phyloP scores from a whole-genome alignment of 2,329 filamentous ascomycete genomes.

The Cladosporium austrohemisphaericum region DNA sequence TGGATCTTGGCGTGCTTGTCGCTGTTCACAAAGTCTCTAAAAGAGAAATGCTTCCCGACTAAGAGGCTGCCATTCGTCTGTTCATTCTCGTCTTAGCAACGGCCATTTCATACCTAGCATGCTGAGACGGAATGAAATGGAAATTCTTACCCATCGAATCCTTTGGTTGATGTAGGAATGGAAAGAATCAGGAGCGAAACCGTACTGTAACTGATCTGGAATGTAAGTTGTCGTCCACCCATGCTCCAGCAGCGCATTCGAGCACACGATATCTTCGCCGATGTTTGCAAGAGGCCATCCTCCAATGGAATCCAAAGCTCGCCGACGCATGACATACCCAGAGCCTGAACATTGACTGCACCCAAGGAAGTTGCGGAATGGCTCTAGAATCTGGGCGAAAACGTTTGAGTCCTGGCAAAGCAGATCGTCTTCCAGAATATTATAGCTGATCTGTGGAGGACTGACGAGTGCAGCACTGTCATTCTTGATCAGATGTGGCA shows the following conservation, averaged over 20 bases:
- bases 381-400: background rate
- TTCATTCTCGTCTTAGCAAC: background rate
- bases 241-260: background rate
- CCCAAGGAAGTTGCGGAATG: background rate
- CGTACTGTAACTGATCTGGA: conserved; percentile 2
- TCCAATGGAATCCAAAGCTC: conserved; percentile 3
- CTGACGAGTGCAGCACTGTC: background rate
- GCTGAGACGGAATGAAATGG: too few species aligned
- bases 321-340: conserved; percentile 4
- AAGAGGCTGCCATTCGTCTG: conserved; percentile 3
- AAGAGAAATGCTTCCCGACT: background rate
- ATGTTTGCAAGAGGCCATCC: conserved; percentile 1
- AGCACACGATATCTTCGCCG: conserved; percentile 7
- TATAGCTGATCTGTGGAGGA: conserved; percentile 5
- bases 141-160: conserved; percentile 8
- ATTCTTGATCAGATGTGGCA: conserved; percentile 1
- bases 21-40: background rate
- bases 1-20: background rate
- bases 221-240: conserved; percentile 4
- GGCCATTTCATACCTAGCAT: too few species aligned
- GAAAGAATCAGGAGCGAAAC: conserved; percentile 3
- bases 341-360: conserved; percentile 12
- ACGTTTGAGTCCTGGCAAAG: background rate
- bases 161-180: conserved; percentile 2
- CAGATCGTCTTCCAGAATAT: background rate